A percentile compares a stretch with the other conserved stretches of the same genome.
Conservation (phyloP, 768 basidiomycete genomes). For the Gautieria morchelliformis region DNA sequence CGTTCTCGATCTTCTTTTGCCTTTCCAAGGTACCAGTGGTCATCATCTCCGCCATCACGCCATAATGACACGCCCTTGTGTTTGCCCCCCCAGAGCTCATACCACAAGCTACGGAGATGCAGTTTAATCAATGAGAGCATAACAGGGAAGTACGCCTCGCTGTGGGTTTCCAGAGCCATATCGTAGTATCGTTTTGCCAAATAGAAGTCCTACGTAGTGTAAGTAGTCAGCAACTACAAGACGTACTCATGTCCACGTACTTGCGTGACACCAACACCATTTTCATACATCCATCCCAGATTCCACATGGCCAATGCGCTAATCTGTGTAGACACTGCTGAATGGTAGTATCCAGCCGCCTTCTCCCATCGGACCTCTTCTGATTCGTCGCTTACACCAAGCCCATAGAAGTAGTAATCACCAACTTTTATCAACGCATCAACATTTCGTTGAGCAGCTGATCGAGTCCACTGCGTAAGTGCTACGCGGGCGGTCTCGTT, state of each 20-base stretch:
- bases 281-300: slow-evolving; percentile 99
- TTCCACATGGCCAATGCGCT: slow-evolving; percentile 98
- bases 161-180: slow-evolving; percentile 74
- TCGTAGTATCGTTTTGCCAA: slow-evolving; percentile 96
- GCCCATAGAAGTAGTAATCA: slow-evolving; percentile 91
- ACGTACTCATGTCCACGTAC: slow-evolving; percentile 35
- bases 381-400: slow-evolving; percentile 66
- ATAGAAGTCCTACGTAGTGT: slow-evolving; percentile 68
- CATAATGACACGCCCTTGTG: slow-evolving; percentile 58
- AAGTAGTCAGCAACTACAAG: not conserved
- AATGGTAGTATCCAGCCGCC: slow-evolving; percentile 89
- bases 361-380: slow-evolving; percentile 67
- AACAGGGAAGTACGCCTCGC: slow-evolving; percentile 85
- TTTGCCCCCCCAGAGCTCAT: slow-evolving; percentile 60
- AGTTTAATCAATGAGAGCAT: slow-evolving; percentile 72
- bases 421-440: slow-evolving; percentile 97
- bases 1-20: slow-evolving; percentile 52
- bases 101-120: slow-evolving; percentile 77
- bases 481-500: slow-evolving; percentile 79
- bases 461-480: slow-evolving; percentile 89
- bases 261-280: slow-evolving; percentile 84
- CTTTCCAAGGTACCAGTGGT: slow-evolving; percentile 76
- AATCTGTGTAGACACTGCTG: slow-evolving; percentile 84
- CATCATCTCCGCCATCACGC: slow-evolving; percentile 54
- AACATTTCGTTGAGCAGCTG: slow-evolving; percentile 88